phyloP scores from a whole-genome alignment of 495 filamentous ascomycete genomes.

The Aspergillus nanangensis region DNA sequence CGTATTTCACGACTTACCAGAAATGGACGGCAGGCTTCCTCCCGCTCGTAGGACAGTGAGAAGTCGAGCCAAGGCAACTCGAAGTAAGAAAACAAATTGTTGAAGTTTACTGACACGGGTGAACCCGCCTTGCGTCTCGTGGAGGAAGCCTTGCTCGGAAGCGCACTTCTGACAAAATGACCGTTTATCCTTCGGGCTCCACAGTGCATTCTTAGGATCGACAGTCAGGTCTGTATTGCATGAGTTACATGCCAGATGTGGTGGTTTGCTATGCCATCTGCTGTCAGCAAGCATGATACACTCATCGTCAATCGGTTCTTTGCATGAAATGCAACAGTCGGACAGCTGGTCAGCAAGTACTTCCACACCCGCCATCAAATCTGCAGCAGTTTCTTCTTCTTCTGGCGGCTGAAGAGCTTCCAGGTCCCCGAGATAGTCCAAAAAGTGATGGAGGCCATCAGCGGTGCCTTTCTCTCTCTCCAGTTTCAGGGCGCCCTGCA shows the following conservation, averaged over 20 bases:
- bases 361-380: conserved; percentile 67
- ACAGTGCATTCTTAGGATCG: conserved; percentile 58
- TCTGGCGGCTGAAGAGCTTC: conserved; percentile 57
- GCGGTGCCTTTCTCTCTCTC: conserved; percentile 74
- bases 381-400: conserved; percentile 66
- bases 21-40: conserved; percentile 71
- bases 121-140: conserved; percentile 52
- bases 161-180: conserved; percentile 70
- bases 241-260: conserved; percentile 69
- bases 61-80: conserved; percentile 86
- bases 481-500: conserved; percentile 87
- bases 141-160: conserved; percentile 32
- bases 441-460: conserved; percentile 73
- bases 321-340: conserved; percentile 76
- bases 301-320: conserved; percentile 88
- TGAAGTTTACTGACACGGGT: conserved; percentile 72
- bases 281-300: conserved; percentile 68
- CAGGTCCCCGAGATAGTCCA: conserved; percentile 72
- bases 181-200: conserved; percentile 59
- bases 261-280: conserved; percentile 70
- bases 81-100: conserved; percentile 89
- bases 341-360: conserved; percentile 72
- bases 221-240: conserved; percentile 70
- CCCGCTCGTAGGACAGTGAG: conserved; percentile 79
- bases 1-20: conserved; percentile 46